These are phyloP conservation scores for Fusarium anthophilum DNA, from an alignment of 2,329 filamentous ascomycete species.

Conservation along the genomic window DNA sequence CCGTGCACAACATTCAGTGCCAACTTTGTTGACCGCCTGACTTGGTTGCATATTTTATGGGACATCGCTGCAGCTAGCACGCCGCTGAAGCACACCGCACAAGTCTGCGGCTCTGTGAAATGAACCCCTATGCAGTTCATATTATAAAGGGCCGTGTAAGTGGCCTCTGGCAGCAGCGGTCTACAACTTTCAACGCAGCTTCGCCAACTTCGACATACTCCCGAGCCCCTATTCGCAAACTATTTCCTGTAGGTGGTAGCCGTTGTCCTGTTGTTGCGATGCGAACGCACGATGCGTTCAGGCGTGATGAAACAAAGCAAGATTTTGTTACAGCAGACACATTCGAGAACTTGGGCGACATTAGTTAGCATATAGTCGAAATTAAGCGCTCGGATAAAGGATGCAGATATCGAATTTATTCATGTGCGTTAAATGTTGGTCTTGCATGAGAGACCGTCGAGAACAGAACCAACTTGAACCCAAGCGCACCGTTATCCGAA, in stretches of 20 bases:
- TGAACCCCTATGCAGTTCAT: conserved; percentile 42
- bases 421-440: conserved; percentile 7
- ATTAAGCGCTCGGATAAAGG: conserved; percentile 17
- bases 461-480: conserved; percentile 18
- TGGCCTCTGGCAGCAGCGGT: conserved; percentile 24
- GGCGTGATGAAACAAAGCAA: conserved; percentile 6
- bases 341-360: conserved; percentile 8
- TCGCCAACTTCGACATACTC: conserved; percentile 4
- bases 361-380: neutral
- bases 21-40: conserved; percentile 44
- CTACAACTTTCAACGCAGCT: conserved; percentile 13
- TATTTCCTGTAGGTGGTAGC: neutral
- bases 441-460: conserved; percentile 22
- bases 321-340: conserved; percentile 1
- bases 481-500: conserved; percentile 36
- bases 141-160: conserved; percentile 37
- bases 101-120: conserved; percentile 41
- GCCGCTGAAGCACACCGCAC: conserved; percentile 44
- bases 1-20: conserved; percentile 37
- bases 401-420: conserved; percentile 18
- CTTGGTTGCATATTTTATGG: conserved; percentile 47
- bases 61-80: conserved; percentile 42
- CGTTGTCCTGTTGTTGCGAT: conserved; percentile 29
- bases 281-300: conserved; percentile 8
- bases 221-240: conserved; percentile 29